phyloP scores from a whole-genome alignment of 1,284 basidiomycete species.

The Heterobasidion irregulare region DNA sequence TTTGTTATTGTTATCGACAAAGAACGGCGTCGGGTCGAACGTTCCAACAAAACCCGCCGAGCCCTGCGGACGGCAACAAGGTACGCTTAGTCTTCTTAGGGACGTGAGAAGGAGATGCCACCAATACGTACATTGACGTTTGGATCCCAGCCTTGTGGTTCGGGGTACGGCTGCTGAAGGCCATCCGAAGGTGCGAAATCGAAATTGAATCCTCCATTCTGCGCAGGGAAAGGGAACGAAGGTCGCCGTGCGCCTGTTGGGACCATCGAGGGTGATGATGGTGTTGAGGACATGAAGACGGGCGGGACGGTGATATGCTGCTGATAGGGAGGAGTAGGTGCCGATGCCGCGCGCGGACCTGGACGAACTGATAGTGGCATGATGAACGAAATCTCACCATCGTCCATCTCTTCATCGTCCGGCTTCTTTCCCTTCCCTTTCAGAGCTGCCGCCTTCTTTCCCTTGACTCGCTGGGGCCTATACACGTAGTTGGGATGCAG shows the following conservation, averaged over 20 bases:
- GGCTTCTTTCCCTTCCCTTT: constrained; percentile 35
- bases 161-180: constrained; percentile 25
- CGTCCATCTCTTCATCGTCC: constrained; percentile 37
- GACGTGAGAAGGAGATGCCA: neutral
- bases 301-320: constrained; percentile 56
- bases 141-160: constrained; percentile 30
- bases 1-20: neutral
- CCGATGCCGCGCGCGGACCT: constrained; percentile 22
- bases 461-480: constrained; percentile 60
- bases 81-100: neutral
- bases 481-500: constrained; percentile 72
- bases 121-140: constrained; percentile 14
- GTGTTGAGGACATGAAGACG: constrained; percentile 59
- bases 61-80: constrained; percentile 19
- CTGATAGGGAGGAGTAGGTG: constrained; percentile 30
- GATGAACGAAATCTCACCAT: constrained; percentile 45
- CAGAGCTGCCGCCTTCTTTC: constrained; percentile 34
- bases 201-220: constrained; percentile 24
- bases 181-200: constrained; percentile 25
- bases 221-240: constrained; percentile 24
- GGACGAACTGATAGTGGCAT: constrained; percentile 32
- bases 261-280: constrained; percentile 49
- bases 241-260: constrained; percentile 46
- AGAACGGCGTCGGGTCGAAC: neutral
- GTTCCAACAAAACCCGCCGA: constrained; percentile 31